Evolutionary conservation across 768 basidiomycete species (phyloP).

Genomic region (Pleurotus eryngii): DNA sequence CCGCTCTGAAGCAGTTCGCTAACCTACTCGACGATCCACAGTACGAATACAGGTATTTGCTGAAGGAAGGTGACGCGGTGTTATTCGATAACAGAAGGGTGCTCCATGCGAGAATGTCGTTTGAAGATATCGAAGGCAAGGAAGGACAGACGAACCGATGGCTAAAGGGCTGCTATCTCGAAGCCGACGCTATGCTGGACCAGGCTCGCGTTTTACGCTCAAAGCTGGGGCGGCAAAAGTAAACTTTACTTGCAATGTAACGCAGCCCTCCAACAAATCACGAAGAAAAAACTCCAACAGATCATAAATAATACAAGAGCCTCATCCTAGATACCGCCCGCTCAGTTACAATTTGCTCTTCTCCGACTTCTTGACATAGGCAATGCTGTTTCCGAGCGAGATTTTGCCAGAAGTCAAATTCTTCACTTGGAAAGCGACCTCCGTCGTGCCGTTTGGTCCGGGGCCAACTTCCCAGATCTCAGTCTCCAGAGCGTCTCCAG

Average conservation of each 20-base stretch:
- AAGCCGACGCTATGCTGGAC: constrained; percentile 63
- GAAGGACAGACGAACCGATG: constrained; percentile 66
- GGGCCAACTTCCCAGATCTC: constrained; percentile 73
- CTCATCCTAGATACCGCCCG: not conserved
- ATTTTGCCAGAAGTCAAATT: constrained; percentile 61
- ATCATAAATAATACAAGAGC: not conserved
- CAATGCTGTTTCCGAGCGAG: constrained; percentile 3
- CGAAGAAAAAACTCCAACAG: not conserved
- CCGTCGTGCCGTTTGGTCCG: constrained; percentile 55
- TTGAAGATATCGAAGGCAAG: constrained; percentile 40
- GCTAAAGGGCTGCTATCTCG: constrained; percentile 87
- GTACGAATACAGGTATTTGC: constrained; percentile 57
- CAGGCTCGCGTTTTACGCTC: constrained; percentile 50
- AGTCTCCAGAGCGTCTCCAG: constrained; percentile 79
- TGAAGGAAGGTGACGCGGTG: constrained; percentile 82
- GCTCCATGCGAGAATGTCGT: constrained; percentile 83
- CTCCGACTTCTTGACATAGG: constrained; percentile 6
- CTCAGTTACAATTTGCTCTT: constrained; percentile 13
- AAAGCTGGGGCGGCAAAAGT: constrained; percentile 13
- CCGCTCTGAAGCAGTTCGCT: constrained; percentile 62
- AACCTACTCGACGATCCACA: constrained; percentile 47
- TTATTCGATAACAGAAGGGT: constrained; percentile 91
- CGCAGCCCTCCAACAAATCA: too few relatives aligned
- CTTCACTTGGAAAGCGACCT: constrained; percentile 62
- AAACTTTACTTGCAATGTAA: not conserved